A percentile compares a stretch with the other conserved stretches of the same genome.
Evolutionary conservation across 2,329 filamentous ascomycete genomes (phyloP).

Genomic region (Curvularia spicifera): DNA sequence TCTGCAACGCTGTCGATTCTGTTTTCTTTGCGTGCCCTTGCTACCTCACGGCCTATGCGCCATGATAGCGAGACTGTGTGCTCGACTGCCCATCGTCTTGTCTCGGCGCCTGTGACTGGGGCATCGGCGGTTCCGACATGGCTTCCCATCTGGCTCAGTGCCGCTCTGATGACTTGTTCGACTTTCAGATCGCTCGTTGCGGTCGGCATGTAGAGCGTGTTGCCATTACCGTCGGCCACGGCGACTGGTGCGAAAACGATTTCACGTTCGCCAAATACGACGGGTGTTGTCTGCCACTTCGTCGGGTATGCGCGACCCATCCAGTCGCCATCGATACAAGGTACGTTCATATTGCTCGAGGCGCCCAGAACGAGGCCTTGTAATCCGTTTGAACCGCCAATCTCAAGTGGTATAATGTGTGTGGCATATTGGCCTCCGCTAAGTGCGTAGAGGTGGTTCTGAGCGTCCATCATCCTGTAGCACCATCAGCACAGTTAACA

Average conservation of each 20-base stretch:
- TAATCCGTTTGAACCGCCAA: conserved; percentile 57
- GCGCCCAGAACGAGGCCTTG: conserved; percentile 50
- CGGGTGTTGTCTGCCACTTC: conserved; percentile 53
- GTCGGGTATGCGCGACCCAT: conserved; percentile 59
- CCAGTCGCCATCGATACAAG: conserved; percentile 56
- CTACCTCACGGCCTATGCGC: conserved; percentile 49
- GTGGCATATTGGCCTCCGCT: conserved; percentile 44
- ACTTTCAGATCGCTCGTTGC: conserved; percentile 49
- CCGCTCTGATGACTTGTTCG: conserved; percentile 48
- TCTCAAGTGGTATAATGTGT: conserved; percentile 52
- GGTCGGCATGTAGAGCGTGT: conserved; percentile 49
- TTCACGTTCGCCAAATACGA: conserved; percentile 51
- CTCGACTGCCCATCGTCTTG: conserved; percentile 48
- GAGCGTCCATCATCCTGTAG: conserved; percentile 47
- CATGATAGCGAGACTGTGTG: conserved; percentile 50
- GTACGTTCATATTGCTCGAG: conserved; percentile 50
- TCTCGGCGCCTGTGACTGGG: conserved; percentile 48
- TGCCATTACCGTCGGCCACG: conserved; percentile 53
- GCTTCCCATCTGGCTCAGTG: conserved; percentile 47
- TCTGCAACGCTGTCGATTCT: conserved; percentile 48
- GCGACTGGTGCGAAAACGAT: conserved; percentile 50
- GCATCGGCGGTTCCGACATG: conserved; percentile 47
- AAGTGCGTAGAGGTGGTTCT: conserved; percentile 44
- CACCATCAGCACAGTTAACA: conserved; percentile 3
- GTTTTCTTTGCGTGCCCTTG: conserved; percentile 44